Evolutionary conservation across 768 basidiomycete genomes (phyloP).

Genomic region (Russula abietina): DNA sequence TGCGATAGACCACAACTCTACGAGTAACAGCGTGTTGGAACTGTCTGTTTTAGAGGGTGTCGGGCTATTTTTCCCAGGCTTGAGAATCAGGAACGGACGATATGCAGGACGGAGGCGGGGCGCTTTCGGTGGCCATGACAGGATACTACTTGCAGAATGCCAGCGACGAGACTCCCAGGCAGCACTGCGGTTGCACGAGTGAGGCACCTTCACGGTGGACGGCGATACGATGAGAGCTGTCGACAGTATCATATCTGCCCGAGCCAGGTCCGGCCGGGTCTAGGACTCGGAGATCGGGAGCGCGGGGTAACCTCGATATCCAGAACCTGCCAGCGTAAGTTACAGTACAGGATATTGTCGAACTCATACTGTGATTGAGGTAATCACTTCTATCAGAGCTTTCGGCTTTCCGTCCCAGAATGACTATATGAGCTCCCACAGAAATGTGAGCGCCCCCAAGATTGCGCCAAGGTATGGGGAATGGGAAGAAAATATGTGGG

Average conservation of each 20-base stretch:
- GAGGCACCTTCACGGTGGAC: background rate
- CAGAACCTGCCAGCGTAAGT: too few species aligned
- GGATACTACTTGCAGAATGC: constrained; percentile 10
- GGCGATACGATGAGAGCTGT: background rate
- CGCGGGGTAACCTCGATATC: background rate
- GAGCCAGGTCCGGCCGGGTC: background rate
- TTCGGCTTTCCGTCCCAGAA: constrained; percentile 7
- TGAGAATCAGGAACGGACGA: constrained; percentile 9
- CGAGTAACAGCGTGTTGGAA: background rate
- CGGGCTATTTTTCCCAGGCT: background rate
- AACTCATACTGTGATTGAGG: background rate
- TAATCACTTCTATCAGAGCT: background rate
- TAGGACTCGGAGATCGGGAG: background rate
- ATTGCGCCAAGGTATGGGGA: too few species aligned
- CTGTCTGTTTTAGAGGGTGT: background rate
- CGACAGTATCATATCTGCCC: constrained; percentile 4
- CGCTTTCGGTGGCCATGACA: background rate
- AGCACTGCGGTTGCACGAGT: constrained; percentile 13
- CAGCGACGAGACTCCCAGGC: background rate
- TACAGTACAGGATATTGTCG: constrained; percentile 6
- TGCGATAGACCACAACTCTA: background rate
- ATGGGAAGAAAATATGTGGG: too few species aligned
- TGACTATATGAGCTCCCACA: constrained; percentile 1
- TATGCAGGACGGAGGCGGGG: background rate
- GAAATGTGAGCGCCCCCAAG: background rate